Evolutionary conservation across 345 rosid genomes (phyloP).

Genomic region (Pistacia atlantica): DNA sequence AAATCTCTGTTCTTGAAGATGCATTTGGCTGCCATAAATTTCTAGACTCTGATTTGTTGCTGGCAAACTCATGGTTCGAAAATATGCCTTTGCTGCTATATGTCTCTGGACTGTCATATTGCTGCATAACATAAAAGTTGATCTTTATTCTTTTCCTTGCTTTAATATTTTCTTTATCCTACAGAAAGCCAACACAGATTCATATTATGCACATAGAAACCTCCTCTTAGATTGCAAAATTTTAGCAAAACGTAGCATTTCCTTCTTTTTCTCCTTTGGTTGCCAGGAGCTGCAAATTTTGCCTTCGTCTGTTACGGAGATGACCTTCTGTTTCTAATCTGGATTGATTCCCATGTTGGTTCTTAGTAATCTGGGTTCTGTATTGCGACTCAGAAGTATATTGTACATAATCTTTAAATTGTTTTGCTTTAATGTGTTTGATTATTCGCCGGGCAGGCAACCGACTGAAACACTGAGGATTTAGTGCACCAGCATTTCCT

Average conservation of each 20-base stretch:
- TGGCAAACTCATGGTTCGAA: neutral
- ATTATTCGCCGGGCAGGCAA: neutral
- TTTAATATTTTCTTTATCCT: neutral
- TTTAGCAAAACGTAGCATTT: neutral
- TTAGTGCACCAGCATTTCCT: neutral
- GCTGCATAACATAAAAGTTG: neutral
- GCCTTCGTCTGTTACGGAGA: neutral
- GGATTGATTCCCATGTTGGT: neutral
- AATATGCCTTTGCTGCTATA: neutral
- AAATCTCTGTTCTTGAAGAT: neutral
- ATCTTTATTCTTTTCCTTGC: neutral
- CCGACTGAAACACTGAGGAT: neutral
- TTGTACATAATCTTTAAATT: no score
- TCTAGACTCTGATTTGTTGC: neutral
- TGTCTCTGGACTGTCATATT: neutral
- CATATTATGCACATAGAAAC: neutral
- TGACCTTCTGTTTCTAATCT: neutral
- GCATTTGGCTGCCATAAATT: neutral
- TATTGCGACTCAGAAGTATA: neutral
- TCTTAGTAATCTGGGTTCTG: neutral
- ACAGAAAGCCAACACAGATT: neutral
- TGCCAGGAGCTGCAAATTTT: neutral
- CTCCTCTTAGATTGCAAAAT: neutral
- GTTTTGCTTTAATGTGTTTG: neutral
- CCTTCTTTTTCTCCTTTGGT: neutral